Evolutionary conservation across 352 stramenopile species (phyloP).

Genomic region (Halophytophthora batemanensis): DNA sequence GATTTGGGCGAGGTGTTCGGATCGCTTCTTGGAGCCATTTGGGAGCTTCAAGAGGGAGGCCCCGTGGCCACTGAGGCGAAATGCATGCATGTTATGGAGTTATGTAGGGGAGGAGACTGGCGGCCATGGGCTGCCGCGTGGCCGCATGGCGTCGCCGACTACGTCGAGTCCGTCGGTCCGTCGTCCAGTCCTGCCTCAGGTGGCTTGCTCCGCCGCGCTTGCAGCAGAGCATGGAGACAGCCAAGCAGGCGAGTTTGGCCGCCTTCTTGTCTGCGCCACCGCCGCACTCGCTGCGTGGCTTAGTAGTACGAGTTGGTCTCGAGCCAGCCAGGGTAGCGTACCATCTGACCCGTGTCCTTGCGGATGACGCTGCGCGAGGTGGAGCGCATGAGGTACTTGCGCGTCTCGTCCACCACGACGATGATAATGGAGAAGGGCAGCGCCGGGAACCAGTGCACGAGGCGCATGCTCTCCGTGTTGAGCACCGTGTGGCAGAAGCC

Average conservation of each 20-base stretch:
- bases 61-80: too few species aligned
- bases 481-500: constrained; percentile 83
- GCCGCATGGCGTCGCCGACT: neutral
- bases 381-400: constrained; percentile 89
- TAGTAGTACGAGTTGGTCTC: constrained; percentile 91
- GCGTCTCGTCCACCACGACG: constrained; percentile 86
- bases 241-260: too few species aligned
- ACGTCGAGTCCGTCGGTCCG: neutral
- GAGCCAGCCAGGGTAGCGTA: constrained; percentile 84
- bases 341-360: constrained; percentile 76
- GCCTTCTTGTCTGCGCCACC: too few species aligned
- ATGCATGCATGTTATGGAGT: neutral
- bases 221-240: too few species aligned
- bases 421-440: constrained; percentile 90
- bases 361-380: constrained; percentile 74
- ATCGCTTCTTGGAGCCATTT: too few species aligned
- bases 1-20: too few species aligned
- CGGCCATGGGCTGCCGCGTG: neutral
- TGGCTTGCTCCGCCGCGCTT: too few species aligned
- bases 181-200: too few species aligned
- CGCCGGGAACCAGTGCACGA: constrained; percentile 89
- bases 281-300: constrained; percentile 15
- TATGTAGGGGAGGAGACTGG: neutral
- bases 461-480: constrained; percentile 78
- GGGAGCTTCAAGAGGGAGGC: too few species aligned